Conservation (phyloP, 2,329 filamentous ascomycete genomes). For the Aspergillus aculeatus region DNA sequence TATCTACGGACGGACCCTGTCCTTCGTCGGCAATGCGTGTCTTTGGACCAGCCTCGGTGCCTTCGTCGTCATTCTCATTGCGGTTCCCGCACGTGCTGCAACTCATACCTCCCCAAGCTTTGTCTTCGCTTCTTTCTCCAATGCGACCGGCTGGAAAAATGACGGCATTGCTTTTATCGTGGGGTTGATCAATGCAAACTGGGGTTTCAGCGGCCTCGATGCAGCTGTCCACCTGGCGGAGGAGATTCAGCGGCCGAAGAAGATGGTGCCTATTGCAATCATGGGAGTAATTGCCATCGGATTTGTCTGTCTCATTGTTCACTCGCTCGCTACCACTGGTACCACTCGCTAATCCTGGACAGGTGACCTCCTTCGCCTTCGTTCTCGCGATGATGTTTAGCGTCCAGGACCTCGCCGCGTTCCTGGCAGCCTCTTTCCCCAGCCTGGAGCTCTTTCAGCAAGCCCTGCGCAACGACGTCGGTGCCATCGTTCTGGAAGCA, state of each 20-base stretch:
- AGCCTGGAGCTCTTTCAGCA: constrained; percentile 50
- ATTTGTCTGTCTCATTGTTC: constrained; percentile 31
- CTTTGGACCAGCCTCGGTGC: constrained; percentile 50
- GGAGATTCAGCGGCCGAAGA: constrained; percentile 49
- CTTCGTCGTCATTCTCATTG: constrained; percentile 51
- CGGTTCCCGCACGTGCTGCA: constrained; percentile 46
- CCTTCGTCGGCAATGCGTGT: constrained; percentile 41
- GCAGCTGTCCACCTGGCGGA: constrained; percentile 53
- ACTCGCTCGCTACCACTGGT: no score
- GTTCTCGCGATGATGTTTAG: constrained; percentile 52
- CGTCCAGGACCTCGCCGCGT: constrained; percentile 44
- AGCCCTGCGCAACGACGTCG: constrained; percentile 42
- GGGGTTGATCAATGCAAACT: constrained; percentile 53
- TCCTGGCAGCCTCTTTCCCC: constrained; percentile 45
- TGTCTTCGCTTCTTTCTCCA: constrained; percentile 54
- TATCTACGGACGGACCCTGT: constrained; percentile 38
- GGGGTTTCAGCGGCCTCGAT: constrained; percentile 52
- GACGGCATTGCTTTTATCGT: constrained; percentile 53
- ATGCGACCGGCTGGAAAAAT: constrained; percentile 50
- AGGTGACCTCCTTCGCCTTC: constrained; percentile 47
- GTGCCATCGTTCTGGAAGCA: constrained; percentile 46
- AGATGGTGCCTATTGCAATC: constrained; percentile 52
- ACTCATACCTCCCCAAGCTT: constrained; percentile 48
- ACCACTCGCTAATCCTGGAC: no score
- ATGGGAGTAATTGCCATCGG: constrained; percentile 51